Evolutionary conservation across 148 eudicot genomes (phyloP), one percentile per base, ranked within the genome.

Genomic region (Bassia scoparia): DNA sequence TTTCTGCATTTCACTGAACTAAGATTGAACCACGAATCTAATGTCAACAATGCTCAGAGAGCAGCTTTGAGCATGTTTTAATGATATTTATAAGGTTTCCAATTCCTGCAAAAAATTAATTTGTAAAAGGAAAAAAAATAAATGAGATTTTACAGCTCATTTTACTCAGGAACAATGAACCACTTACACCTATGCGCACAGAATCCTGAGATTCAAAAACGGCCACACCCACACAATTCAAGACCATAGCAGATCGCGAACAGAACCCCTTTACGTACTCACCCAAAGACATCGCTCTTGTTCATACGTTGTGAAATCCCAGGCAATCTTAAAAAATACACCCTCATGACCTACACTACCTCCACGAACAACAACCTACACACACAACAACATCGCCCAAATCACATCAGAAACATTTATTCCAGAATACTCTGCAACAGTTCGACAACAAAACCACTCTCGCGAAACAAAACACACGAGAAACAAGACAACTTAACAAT

Each of bases 191-290:
- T 58, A 89, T 68, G 72, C n/a, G 97, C 92, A 77, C 97, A 95
- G 48, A 95, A 84, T 95, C 99, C 82, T 95, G 99, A 67, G 99
- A 95, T 81, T 95, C 99, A 72, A 95, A n/a, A 95, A 63, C 94
- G 87, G 74, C 91, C 96, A 76, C n/a, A n/a, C n/a, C n/a, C n/a
- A n/a, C n/a, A n/a, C n/a, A n/a, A n/a, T n/a, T n/a, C n/a, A n/a
- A n/a, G n/a, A n/a, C n/a, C n/a, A n/a, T n/a, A n/a, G n/a, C n/a
- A n/a, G n/a, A n/a, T n/a, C n/a, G n/a, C n/a, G n/a, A n/a, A n/a
- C n/a, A n/a, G n/a, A n/a, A n/a, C n/a, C n/a, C n/a, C n/a, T n/a
- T n/a, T n/a, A n/a, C n/a, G n/a, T n/a, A n/a, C n/a, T n/a, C n/a
- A n/a, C n/a, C n/a, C n/a, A n/a, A n/a, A n/a, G n/a, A n/a, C n/a